These are phyloP conservation scores for Cardamine chenopodiifolia DNA, from an alignment of 345 rosid genomes.

Conservation along the genomic window DNA sequence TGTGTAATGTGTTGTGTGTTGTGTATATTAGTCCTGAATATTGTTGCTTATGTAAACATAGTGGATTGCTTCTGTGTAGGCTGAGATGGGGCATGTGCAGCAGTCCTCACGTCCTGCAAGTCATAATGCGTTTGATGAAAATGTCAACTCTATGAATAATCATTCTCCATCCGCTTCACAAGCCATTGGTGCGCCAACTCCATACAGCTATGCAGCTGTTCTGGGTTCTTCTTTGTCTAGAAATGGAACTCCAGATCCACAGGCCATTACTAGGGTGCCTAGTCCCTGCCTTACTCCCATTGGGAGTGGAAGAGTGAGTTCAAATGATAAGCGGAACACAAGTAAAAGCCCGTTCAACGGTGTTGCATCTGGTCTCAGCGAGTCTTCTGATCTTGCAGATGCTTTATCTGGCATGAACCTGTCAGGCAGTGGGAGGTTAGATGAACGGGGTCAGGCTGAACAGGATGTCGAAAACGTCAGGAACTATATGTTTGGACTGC, in stretches of 20 bases:
- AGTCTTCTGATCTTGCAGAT: constrained; percentile 62
- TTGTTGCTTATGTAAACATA: neutral
- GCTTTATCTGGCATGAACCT: constrained; percentile 75
- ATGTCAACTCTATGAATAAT: constrained; percentile 50
- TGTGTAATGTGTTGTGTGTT: neutral
- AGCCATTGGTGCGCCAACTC: constrained; percentile 53
- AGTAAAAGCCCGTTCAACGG: constrained; percentile 58
- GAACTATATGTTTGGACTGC: constrained; percentile 56
- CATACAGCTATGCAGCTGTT: constrained; percentile 78
- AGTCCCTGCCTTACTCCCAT: constrained; percentile 89
- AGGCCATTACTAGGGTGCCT: constrained; percentile 72
- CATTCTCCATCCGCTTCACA: constrained; percentile 58
- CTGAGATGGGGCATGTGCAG: constrained; percentile 52
- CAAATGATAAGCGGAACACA: constrained; percentile 64
- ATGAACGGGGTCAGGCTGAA: constrained; percentile 52
- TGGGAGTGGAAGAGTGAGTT: constrained; percentile 66
- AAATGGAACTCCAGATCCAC: constrained; percentile 88
- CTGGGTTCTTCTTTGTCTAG: constrained; percentile 81
- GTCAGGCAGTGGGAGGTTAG: constrained; percentile 50
- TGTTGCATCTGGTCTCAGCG: constrained; percentile 53
- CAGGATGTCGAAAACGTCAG: constrained; percentile 54
- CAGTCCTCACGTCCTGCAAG: constrained; percentile 70
- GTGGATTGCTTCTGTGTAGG: constrained; percentile 49
- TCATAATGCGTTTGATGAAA: constrained; percentile 72
- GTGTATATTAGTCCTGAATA: neutral